Evolutionary conservation across 2,329 filamentous ascomycete species (phyloP).

Genomic region (Colletotrichum australisinense): DNA sequence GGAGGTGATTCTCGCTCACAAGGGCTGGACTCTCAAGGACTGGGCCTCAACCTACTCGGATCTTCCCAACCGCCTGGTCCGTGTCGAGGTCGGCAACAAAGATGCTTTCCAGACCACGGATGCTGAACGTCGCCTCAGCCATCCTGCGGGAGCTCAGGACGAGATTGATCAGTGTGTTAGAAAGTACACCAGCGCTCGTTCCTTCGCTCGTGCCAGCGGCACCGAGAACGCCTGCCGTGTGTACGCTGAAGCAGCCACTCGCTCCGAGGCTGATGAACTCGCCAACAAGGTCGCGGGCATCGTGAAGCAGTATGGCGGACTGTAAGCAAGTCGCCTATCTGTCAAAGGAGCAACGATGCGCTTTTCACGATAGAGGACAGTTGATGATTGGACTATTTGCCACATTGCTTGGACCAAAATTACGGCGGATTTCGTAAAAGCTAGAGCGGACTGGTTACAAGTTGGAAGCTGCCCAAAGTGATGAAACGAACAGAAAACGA

Average conservation of each 20-base stretch:
- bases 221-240: constrained; percentile 97
- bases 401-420: not conserved
- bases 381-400: not conserved
- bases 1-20: constrained; percentile 95
- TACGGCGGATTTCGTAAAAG: constrained; percentile 4
- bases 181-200: constrained; percentile 90
- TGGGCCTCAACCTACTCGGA: constrained; percentile 95
- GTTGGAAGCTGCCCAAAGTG: not conserved
- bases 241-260: constrained; percentile 92
- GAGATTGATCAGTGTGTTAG: constrained; percentile 89
- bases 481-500: constrained; percentile 6
- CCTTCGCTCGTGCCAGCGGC: constrained; percentile 92
- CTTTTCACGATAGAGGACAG: not conserved
- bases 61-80: constrained; percentile 93
- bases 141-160: constrained; percentile 81
- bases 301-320: constrained; percentile 69
- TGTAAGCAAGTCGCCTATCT: constrained; percentile 13
- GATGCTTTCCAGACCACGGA: constrained; percentile 92
- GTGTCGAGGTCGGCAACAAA: constrained; percentile 89
- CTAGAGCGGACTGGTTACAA: constrained; percentile 12
- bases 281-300: constrained; percentile 84
- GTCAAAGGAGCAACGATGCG: not conserved
- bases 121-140: constrained; percentile 87
- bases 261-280: constrained; percentile 90
- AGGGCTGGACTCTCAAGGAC: constrained; percentile 88